Conservation (phyloP, 140 eudicot genomes). For the Erigeron philadelphicus region DNA sequence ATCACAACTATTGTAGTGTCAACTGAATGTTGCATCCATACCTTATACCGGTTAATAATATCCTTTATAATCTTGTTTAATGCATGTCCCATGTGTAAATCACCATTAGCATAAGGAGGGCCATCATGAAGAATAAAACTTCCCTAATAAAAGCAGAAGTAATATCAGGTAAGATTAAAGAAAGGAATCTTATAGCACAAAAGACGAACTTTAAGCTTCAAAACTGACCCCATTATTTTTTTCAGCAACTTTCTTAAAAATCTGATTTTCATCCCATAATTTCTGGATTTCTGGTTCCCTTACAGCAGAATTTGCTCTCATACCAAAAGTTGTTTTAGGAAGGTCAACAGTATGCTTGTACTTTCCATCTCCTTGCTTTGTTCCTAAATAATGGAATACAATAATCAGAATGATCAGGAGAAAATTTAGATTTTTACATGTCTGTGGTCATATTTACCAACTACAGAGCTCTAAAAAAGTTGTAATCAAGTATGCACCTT, state of each 20-base stretch:
- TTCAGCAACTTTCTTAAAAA: constrained; percentile 66
- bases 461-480: constrained; percentile 6
- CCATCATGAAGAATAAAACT: constrained; percentile 91
- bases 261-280: constrained; percentile 93
- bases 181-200: constrained; percentile 17
- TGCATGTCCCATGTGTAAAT: constrained; percentile 98
- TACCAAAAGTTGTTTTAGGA: constrained; percentile 80
- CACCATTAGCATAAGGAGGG: constrained; percentile 99
- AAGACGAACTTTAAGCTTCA: background rate
- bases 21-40: constrained; percentile 24
- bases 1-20: background rate
- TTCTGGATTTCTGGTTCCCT: constrained; percentile 97
- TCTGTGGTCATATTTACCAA: background rate
- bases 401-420: background rate
- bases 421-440: background rate
- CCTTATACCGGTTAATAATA: constrained; percentile 90
- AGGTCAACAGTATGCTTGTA: constrained; percentile 87
- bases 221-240: constrained; percentile 72
- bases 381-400: constrained; percentile 40
- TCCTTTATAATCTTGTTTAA: constrained; percentile 89
- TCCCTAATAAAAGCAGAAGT: constrained; percentile 43
- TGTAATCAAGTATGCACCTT: constrained; percentile 45
- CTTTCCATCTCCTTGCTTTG: constrained; percentile 78
- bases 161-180: constrained; percentile 24
- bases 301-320: constrained; percentile 78